Evolutionary conservation across 2,329 filamentous ascomycete genomes (phyloP), one percentile per base, ranked within the genome.

Genomic region (Coniochaeta sp.): DNA sequence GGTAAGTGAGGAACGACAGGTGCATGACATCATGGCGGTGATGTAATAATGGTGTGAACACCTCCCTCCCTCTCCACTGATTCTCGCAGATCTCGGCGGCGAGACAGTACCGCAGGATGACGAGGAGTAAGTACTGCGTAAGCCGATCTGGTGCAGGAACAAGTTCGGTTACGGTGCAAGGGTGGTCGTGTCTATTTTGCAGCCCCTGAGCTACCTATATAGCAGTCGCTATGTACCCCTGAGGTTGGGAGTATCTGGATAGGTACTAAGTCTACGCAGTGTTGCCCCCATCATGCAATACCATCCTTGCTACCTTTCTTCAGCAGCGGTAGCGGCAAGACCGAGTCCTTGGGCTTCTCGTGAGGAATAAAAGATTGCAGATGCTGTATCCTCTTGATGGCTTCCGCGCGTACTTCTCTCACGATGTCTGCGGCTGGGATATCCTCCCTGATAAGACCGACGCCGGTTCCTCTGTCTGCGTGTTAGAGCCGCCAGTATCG

Each of bases 351-450:
- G 2, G 9, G 30, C 55, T 42, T 57, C 36, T 63, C 59, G 36
- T 65, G 62, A 17, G 64, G 63, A 16, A 54, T 10, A n/a, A 17
- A 55, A 6, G 60, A 62, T 38, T 66, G 65, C 58, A 75, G 58
- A 44, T 67, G 67, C 56, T 63, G 66, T 32, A 79, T 70, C 40
- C 68, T 68, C 58, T 67, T 63, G 60, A 68, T 73, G 3, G 77
- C 73, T 14, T 69, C 72, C 55, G 75, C 70, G 19, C 75, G 70
- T 10, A 74, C 70, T 59, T 79, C 71, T n/a, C 65, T 68, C 3
- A 80, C 76, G 62, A 80, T 78, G 19, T 78, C 74, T 0, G 70
- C 75, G 1, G 77, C 74, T 9, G 76, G 72, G 19, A 73, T 70
- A 4, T 65, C 65, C 28, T 75, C 71, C n/a, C 68, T 75, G n/a